These are phyloP conservation scores for Glycine latifolia DNA, from an alignment of 306 rosid species.

Conservation along the genomic window DNA sequence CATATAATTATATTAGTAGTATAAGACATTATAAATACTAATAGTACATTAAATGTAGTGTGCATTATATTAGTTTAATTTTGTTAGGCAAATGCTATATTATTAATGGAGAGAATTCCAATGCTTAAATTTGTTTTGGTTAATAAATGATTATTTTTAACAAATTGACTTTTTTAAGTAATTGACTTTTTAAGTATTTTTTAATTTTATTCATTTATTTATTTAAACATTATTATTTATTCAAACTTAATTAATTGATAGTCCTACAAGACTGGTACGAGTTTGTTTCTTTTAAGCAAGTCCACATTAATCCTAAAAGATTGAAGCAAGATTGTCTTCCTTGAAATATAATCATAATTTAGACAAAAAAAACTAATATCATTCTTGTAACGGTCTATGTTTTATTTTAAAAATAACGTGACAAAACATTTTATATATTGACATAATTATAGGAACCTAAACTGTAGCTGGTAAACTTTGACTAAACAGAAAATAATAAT, in stretches of 20 bases:
- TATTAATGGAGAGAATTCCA: not conserved
- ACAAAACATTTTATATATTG: constrained; percentile 9
- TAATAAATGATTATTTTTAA: not conserved
- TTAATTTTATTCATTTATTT: too few relatives aligned
- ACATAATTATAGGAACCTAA: not conserved
- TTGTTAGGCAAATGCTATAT: not conserved
- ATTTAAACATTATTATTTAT: too few relatives aligned
- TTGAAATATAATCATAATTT: too few relatives aligned
- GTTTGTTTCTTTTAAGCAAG: too few relatives aligned
- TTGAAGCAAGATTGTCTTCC: too few relatives aligned
- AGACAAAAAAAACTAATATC: not conserved
- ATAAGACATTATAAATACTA: too few relatives aligned
- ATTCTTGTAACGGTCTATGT: constrained; percentile 18
- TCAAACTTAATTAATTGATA: too few relatives aligned
- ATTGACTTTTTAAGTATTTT: not conserved
- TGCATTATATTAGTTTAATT: not conserved
- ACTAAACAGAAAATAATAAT: constrained; percentile 4
- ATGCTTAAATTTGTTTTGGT: not conserved
- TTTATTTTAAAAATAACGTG: constrained; percentile 30
- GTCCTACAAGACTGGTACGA: too few relatives aligned
- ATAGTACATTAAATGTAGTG: too few relatives aligned
- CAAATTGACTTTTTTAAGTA: not conserved
- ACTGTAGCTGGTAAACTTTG: constrained; percentile 44
- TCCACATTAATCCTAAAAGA: too few relatives aligned
- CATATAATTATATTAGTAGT: too few relatives aligned